phyloP scores from a whole-genome alignment of 2,329 filamentous ascomycete species.

The Plectosphaerella plurivora region DNA sequence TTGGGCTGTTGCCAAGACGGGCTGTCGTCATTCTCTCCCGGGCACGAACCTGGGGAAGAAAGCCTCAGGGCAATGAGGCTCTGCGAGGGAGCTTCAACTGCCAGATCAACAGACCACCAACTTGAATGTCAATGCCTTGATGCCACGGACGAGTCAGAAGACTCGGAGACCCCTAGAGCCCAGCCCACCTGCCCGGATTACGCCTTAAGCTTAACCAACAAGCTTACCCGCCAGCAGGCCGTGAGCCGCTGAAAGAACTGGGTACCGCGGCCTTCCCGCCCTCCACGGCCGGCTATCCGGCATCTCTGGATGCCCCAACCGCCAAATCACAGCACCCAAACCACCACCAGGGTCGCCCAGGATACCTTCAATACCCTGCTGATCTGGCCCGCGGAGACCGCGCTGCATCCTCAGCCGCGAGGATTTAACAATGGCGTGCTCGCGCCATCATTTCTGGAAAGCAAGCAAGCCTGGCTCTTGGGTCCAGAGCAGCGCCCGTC shows the following conservation, averaged over 20 bases:
- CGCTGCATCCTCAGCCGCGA: neutral
- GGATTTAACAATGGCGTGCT: neutral
- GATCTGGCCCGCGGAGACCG: neutral
- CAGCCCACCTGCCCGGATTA: neutral
- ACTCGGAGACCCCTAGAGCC: neutral
- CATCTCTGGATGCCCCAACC: neutral
- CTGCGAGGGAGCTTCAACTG: neutral
- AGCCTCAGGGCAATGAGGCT: neutral
- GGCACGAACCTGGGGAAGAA: too few species aligned
- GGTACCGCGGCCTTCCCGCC: neutral
- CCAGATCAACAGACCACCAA: neutral
- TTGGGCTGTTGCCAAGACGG: too few species aligned
- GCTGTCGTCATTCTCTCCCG: too few species aligned
- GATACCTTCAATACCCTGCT: neutral
- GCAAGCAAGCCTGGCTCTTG: neutral
- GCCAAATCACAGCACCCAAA: neutral
- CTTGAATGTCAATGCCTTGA: neutral
- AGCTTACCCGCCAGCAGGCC: neutral
- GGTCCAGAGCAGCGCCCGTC: too few species aligned
- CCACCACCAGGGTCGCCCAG: neutral
- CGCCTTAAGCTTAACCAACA: slow-evolving; percentile 1
- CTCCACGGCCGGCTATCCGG: slow-evolving; percentile 1
- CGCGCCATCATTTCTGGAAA: neutral
- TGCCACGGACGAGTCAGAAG: neutral
- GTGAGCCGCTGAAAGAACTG: neutral